Conservation (phyloP, 2,329 filamentous ascomycete genomes). For the Botryotinia globosa region DNA sequence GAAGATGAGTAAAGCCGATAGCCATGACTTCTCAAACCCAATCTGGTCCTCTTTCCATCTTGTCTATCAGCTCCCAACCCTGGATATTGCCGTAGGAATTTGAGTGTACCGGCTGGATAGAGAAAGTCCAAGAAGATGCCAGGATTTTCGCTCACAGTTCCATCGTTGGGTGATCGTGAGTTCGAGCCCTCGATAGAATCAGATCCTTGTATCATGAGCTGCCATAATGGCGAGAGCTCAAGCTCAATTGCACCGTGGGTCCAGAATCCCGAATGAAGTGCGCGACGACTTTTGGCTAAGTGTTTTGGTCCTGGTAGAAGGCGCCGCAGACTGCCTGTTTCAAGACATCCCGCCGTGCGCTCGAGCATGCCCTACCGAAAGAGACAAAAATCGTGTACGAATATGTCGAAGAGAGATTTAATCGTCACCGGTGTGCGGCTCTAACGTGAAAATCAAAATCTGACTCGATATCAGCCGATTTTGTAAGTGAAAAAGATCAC, state of each 20-base stretch:
- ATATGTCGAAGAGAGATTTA: background rate
- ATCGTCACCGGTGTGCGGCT: conserved; percentile 20
- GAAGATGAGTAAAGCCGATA: conserved; percentile 40
- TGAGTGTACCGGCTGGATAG: conserved; percentile 42
- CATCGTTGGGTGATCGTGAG: conserved; percentile 22
- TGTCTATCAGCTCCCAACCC: conserved; percentile 32
- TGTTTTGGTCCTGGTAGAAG: conserved; percentile 42
- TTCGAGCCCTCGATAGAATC: conserved; percentile 22
- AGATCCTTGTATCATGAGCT: conserved; percentile 30
- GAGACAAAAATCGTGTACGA: background rate
- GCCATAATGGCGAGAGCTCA: conserved; percentile 37
- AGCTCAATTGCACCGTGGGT: conserved; percentile 47
- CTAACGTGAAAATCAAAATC: conserved; percentile 12
- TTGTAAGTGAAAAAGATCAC: background rate
- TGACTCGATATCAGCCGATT: conserved; percentile 8
- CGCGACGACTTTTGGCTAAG: conserved; percentile 43
- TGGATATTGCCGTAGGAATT: conserved; percentile 38
- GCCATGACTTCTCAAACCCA: conserved; percentile 28
- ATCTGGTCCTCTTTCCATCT: conserved; percentile 27
- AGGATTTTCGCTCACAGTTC: conserved; percentile 20
- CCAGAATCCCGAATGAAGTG: conserved; percentile 55
- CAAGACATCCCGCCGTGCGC: conserved; percentile 54
- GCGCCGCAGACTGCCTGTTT: conserved; percentile 54
- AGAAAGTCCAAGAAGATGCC: conserved; percentile 42
- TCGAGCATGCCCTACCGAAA: conserved; percentile 52